Percentiles rank a stretch among this genome's conserved stretches.
Evolutionary conservation across 441 rosid genomes (phyloP).

Genomic region (Isatis lusitanica): DNA sequence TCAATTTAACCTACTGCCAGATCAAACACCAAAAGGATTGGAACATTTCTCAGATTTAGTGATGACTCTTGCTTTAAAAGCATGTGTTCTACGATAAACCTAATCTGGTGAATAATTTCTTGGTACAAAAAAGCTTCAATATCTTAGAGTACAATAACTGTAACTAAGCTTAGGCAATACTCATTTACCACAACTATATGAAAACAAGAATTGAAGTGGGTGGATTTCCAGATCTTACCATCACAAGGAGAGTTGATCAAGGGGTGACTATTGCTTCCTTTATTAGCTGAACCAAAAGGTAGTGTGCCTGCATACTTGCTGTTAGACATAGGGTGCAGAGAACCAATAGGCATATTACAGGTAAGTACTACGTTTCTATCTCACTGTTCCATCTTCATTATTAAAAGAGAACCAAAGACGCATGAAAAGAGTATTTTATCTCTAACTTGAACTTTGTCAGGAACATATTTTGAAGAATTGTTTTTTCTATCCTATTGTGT

Average conservation of each 20-base stretch:
- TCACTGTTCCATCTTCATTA: background rate
- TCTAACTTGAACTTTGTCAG: background rate
- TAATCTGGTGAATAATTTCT: background rate
- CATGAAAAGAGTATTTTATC: background rate
- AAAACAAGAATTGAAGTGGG: background rate
- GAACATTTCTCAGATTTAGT: background rate
- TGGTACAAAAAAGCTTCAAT: background rate
- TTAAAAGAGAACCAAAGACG: background rate
- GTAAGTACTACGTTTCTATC: background rate
- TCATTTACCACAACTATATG: background rate
- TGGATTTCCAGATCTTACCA: conserved; percentile 18
- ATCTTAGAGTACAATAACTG: background rate
- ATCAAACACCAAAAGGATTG: background rate
- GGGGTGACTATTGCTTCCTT: conserved; percentile 1
- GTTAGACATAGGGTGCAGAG: conserved; percentile 12
- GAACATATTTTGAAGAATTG: background rate
- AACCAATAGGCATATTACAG: background rate
- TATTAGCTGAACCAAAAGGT: conserved; percentile 21
- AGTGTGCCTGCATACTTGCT: conserved; percentile 23
- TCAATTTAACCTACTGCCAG: background rate
- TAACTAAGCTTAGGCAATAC: background rate
- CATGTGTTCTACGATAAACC: conserved; percentile 4
- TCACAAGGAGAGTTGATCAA: conserved; percentile 11
- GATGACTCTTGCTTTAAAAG: background rate
- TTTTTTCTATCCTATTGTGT: background rate